These are phyloP conservation scores for Amphicarpaea edgeworthii DNA, from an alignment of 306 rosid genomes.

Conservation along the genomic window DNA sequence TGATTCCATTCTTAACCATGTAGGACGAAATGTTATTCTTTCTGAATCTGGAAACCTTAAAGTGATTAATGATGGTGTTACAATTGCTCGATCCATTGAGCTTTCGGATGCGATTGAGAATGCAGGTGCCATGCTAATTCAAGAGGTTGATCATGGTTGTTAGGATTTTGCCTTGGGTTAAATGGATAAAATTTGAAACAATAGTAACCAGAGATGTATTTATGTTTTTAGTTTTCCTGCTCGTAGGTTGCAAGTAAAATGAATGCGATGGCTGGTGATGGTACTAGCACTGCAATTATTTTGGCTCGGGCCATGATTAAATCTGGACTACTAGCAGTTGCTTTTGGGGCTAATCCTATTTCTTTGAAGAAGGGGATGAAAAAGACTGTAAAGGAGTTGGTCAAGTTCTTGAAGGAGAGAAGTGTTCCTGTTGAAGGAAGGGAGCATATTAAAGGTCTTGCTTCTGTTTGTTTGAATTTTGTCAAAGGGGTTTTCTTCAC, in stretches of 20 bases:
- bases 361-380: slow-evolving; percentile 93
- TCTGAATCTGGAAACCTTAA: slow-evolving; percentile 72
- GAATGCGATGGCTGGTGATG: slow-evolving; percentile 97
- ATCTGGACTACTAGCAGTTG: slow-evolving; percentile 78
- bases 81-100: slow-evolving; percentile 91
- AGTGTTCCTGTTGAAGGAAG: slow-evolving; percentile 86
- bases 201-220: slow-evolving; percentile 34
- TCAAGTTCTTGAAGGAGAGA: slow-evolving; percentile 75
- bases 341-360: slow-evolving; percentile 93
- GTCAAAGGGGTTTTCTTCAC: slow-evolving; percentile 4
- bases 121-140: slow-evolving; percentile 95
- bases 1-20: slow-evolving; percentile 39
- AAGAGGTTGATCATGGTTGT: slow-evolving; percentile 88
- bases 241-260: slow-evolving; percentile 91
- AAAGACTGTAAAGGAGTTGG: slow-evolving; percentile 74
- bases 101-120: slow-evolving; percentile 89
- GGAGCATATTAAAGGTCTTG: slow-evolving; percentile 81
- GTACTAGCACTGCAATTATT: slow-evolving; percentile 92
- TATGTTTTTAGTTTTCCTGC: slow-evolving; percentile 37
- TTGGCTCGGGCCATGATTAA: slow-evolving; percentile 89
- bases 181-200: slow-evolving; percentile 30
- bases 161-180: slow-evolving; percentile 47
- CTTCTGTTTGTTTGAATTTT: slow-evolving; percentile 44
- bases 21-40: slow-evolving; percentile 96
- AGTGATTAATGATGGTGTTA: slow-evolving; percentile 92